Evolutionary conservation across 345 rosid species (phyloP).

Genomic region (rapeseed (Brassica napus)): Da-Ae NC_063434.1:10122501-10123000

Average conservation of each 20-base stretch:
- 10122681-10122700: not conserved
- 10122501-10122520: constrained; percentile 80
- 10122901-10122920: constrained; percentile 46
- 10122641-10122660: constrained; percentile 5
- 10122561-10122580: constrained; percentile 75
- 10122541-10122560: constrained; percentile 87
- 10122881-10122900: constrained; percentile 83
- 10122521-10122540: constrained; percentile 86
- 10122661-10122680: not conserved
- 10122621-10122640: constrained; percentile 40
- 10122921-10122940: not conserved
- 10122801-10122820: constrained; percentile 88
- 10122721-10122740: constrained; percentile 74
- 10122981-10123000: not conserved
- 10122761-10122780: constrained; percentile 78
- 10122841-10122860: constrained; percentile 69
- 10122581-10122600: constrained; percentile 75
- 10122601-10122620: constrained; percentile 70
- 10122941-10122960: constrained; percentile 11
- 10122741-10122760: constrained; percentile 88
- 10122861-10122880: constrained; percentile 62
- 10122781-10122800: constrained; percentile 94
- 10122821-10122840: constrained; percentile 78
- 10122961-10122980: not conserved
- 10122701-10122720: constrained; percentile 79